A percentile compares a stretch with the other conserved stretches of the same genome.
These are phyloP conservation scores for Penicillium sp. DNA, from an alignment of 2,329 filamentous ascomycete species.

Conservation along the genomic window DNA sequence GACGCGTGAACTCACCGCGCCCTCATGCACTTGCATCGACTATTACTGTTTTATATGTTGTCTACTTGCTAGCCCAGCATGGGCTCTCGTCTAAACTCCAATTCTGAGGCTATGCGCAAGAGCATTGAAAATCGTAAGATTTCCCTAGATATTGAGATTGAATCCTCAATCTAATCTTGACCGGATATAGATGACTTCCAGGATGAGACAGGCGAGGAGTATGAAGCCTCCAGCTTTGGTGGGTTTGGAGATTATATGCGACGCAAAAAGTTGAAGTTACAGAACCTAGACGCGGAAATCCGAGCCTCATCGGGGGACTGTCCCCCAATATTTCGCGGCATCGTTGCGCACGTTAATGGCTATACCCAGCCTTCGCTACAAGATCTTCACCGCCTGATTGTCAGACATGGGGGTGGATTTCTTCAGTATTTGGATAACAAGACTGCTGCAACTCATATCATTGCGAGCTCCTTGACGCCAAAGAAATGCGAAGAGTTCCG, in stretches of 20 bases:
- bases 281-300: constrained; percentile 86
- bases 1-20: constrained; percentile 16
- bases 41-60: constrained; percentile 13
- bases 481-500: constrained; percentile 91
- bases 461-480: constrained; percentile 83
- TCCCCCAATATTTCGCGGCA: constrained; percentile 83
- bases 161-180: constrained; percentile 9
- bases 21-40: not conserved
- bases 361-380: constrained; percentile 94
- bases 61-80: constrained; percentile 43
- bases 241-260: constrained; percentile 91
- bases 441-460: constrained; percentile 92
- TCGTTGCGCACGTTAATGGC: constrained; percentile 90
- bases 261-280: constrained; percentile 94
- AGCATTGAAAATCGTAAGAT: constrained; percentile 60
- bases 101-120: constrained; percentile 61
- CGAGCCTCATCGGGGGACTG: constrained; percentile 68
- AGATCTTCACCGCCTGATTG: constrained; percentile 82
- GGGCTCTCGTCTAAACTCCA: constrained; percentile 64
- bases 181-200: constrained; percentile 65
- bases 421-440: constrained; percentile 94
- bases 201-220: constrained; percentile 86
- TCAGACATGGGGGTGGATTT: constrained; percentile 91
- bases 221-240: constrained; percentile 80
- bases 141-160: not conserved